Percentiles rank a stretch among this genome's conserved stretches.
These are phyloP conservation scores for Fusarium xyrophilum DNA, from an alignment of 2,329 filamentous ascomycete species.

Conservation along the genomic window DNA sequence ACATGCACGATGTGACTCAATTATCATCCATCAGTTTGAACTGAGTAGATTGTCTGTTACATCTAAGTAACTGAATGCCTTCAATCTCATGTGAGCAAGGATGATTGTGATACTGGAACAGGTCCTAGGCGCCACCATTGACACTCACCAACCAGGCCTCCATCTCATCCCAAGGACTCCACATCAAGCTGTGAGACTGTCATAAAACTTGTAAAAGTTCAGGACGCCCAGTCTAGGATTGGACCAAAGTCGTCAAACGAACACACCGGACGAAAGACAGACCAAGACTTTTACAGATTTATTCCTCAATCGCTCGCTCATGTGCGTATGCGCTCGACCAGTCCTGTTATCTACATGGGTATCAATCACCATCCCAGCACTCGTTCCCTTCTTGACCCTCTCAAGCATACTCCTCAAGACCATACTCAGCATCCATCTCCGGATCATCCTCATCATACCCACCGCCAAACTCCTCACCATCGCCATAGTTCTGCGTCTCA, in stretches of 20 bases:
- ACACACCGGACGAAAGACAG: neutral
- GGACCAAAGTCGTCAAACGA: too few relatives aligned
- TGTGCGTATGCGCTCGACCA: neutral
- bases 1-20: neutral
- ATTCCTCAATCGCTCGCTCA: neutral
- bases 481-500: conserved; percentile 45
- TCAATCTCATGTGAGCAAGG: neutral
- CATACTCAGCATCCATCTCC: conserved; percentile 49
- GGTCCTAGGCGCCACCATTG: rapidly evolving
- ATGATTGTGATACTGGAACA: too few relatives aligned
- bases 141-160: neutral
- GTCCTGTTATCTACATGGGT: conserved; percentile 23
- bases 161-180: neutral
- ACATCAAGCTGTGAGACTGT: neutral
- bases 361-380: conserved; percentile 17
- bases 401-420: conserved; percentile 42
- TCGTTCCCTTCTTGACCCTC: neutral
- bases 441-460: conserved; percentile 50
- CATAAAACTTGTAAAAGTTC: rapidly evolving
- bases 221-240: neutral
- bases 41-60: neutral
- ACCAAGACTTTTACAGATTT: neutral
- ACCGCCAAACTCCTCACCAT: conserved; percentile 45
- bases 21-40: neutral
- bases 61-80: rapidly evolving